Evolutionary conservation across 2,329 filamentous ascomycete species (phyloP), one percentile per base, ranked within the genome.

Genomic region (Penicillium sp.): DNA sequence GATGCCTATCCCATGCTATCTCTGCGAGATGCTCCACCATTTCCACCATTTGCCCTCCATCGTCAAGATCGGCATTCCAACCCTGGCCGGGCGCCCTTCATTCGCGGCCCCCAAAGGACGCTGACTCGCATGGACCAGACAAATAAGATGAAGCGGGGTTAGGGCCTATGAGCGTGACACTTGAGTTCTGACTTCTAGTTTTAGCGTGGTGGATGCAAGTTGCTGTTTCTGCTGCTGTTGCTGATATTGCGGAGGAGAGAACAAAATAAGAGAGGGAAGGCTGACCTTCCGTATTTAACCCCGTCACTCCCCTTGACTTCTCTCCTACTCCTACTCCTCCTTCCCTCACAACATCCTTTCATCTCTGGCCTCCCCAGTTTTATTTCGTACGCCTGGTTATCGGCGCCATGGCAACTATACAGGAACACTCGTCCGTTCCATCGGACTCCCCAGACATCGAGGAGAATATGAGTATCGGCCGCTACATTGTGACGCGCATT

Each of bases 401-500:
- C 10, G 19, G 19, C 49, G 48, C 18, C 21, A 65, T 65, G 63
- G 53, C 51, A 10, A 53, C 50, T 18, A 28, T n/a, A 4, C 44
- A 61, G 16, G 45, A 50, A 7, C 37, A 46, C 14, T 23, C 50
- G 16, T 10, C 29, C 19, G 48, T 21, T 31, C 34, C 47, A 8
- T 33, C n/a, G 6, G 19, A 18, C 28, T 63, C 58, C 43, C 61
- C 63, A 11, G 63, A 63, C 40, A 50, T 64, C 16, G 63, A 66
- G 36, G 59, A 65, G 44, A 31, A 63, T 36, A 63, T 68, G 59
- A 61, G 71, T 26, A 64, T 71, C 1, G 74, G 75, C 14, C 74
- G 72, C 54, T 86, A 86, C 64, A 64, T 83, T 13, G 74, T 75
- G 1, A 85, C 83, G 5, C 78, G 83, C 16, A 51, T 85, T 16